Evolutionary conservation across 768 basidiomycete species (phyloP).

Genomic region (Tephrocybe sp.): DNA sequence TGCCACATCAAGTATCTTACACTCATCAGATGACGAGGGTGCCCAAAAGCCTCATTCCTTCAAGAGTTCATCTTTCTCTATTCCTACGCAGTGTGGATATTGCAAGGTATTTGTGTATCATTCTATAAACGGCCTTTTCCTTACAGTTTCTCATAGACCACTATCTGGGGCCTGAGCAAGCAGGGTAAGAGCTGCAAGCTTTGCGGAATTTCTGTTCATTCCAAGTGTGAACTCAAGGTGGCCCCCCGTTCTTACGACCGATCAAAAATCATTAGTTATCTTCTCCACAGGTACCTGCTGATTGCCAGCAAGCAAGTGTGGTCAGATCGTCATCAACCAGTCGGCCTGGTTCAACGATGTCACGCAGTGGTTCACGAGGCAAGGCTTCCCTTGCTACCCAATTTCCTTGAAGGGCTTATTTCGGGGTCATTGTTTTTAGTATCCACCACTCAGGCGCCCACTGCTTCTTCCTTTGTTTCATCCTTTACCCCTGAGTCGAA

Average conservation of each 20-base stretch:
- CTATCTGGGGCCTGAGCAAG: constrained; percentile 86
- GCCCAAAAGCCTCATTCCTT: constrained; percentile 70
- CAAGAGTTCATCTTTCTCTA: constrained; percentile 84
- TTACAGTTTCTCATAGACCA: constrained; percentile 44
- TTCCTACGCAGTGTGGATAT: constrained; percentile 78
- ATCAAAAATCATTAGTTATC: neutral
- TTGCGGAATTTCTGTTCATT: constrained; percentile 77
- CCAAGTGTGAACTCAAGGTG: constrained; percentile 86
- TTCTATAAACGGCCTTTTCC: neutral
- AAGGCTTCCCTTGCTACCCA: too few relatives aligned
- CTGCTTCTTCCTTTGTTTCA: constrained; percentile 58
- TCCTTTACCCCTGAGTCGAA: constrained; percentile 30
- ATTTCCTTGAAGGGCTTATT: too few relatives aligned
- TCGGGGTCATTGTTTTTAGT: constrained; percentile 10
- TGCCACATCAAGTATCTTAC: constrained; percentile 12
- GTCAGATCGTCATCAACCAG: constrained; percentile 21
- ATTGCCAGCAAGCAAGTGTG: constrained; percentile 46
- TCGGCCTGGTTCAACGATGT: constrained; percentile 21
- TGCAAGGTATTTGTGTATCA: constrained; percentile 56
- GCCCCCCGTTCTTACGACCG: neutral
- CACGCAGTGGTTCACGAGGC: constrained; percentile 26
- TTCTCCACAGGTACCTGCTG: constrained; percentile 63
- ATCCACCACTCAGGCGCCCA: constrained; percentile 31
- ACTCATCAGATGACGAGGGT: constrained; percentile 65
- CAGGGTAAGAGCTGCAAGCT: constrained; percentile 81